These are phyloP conservation scores for Carpinus fangiana DNA, from an alignment of 306 rosid species.

Conservation along the genomic window DNA sequence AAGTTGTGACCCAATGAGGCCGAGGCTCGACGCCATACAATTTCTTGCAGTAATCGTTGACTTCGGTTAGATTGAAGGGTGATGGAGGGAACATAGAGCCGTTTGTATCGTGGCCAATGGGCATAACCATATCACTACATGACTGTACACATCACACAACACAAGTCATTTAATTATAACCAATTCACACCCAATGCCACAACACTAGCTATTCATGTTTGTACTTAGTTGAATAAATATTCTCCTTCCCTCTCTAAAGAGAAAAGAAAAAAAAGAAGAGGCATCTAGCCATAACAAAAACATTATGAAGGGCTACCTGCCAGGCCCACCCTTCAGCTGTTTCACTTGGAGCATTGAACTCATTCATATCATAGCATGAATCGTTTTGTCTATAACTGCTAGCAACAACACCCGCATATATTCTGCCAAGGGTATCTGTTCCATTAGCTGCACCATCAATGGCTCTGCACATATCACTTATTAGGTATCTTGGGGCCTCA, in stretches of 20 bases:
- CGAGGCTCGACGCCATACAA: constrained; percentile 57
- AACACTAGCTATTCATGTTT: too few relatives aligned
- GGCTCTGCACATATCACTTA: constrained; percentile 29
- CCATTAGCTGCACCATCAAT: constrained; percentile 27
- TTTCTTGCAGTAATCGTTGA: constrained; percentile 23
- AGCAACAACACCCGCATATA: constrained; percentile 37
- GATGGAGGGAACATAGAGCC: not conserved
- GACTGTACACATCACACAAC: not conserved
- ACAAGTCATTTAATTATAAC: not conserved
- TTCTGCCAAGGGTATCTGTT: constrained; percentile 28
- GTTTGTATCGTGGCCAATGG: not conserved
- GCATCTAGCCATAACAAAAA: too few relatives aligned
- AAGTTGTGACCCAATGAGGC: constrained; percentile 25
- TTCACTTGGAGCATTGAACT: constrained; percentile 17
- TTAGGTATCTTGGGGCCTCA: constrained; percentile 27
- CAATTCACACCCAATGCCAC: not conserved
- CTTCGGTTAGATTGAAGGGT: constrained; percentile 23
- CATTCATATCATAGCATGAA: constrained; percentile 32
- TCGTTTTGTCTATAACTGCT: not conserved
- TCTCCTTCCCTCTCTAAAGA: too few relatives aligned
- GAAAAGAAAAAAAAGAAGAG: too few relatives aligned
- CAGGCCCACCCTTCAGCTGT: constrained; percentile 35
- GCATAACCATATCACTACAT: not conserved
- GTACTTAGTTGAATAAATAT: too few relatives aligned
- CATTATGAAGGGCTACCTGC: constrained; percentile 29